Base-by-base conservation (phyloP, 257 asterid species). In the Leonotis leonurus region DNA sequence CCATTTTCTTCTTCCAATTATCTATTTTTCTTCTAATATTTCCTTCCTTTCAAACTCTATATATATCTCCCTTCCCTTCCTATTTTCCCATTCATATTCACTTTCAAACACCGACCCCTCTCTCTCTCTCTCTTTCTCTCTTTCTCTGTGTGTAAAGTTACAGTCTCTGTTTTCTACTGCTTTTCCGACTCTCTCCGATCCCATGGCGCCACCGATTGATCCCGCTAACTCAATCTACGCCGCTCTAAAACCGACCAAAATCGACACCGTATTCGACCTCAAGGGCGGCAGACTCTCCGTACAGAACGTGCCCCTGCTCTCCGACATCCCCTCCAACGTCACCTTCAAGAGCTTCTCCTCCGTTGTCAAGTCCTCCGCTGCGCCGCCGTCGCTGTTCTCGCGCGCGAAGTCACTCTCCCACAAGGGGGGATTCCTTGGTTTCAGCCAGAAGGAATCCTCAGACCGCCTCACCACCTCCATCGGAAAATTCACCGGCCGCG, bases 341-440 rank as follows among this genome's bases (percentile, higher is more conserved):
- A 77, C 83, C 8, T 79, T 87, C 64, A 70, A 57, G 29, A 41
- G 62, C 59, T 85, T 85, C 73, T 72, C 87, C 12, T 39, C 85
- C 36, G 32, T 81, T 0, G 77, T 79, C 53, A 63, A 73, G n/a
- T 73, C 79, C 12, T 71, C 86, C 0, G 40, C 36, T 17, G 90
- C 94, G 4, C 94, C 94, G 0, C 30, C 35, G 54, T 56, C 80
- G 63, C 70, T 87, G 14, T 53, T 55, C 64, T 65, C 56, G 5
- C 83, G 90, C 8, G 90, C 84, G 7, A 48, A 37, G 13, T 70
- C 85, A 21, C 64, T 65, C 9, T 77, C 90, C 8, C 51, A 27
- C 69, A 77, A 58, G 39, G 94, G 88, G 8, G 88, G 89, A 0
- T 87, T 87, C 77, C 79, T 87, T 13, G 95, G 89, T 2, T 80